phyloP scores from a whole-genome alignment of 2,329 filamentous ascomycete genomes.

The Metarhizium album region DNA sequence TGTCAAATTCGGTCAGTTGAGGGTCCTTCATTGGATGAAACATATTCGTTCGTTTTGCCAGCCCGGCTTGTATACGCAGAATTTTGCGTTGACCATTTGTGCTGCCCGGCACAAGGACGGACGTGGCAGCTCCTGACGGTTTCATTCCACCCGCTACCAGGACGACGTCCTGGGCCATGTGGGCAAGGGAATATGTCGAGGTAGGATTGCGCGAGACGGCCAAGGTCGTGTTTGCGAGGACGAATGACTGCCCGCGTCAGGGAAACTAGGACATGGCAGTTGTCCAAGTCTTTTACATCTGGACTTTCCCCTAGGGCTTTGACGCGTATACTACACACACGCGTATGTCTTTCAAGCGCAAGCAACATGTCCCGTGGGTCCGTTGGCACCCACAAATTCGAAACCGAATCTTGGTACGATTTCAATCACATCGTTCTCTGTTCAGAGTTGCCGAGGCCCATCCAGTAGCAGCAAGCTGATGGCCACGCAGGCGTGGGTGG shows the following conservation, averaged over 20 bases:
- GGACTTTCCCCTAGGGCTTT: background rate
- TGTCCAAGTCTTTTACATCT: background rate
- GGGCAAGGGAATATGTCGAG: background rate
- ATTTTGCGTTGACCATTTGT: background rate
- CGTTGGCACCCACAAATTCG: no score
- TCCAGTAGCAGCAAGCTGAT: background rate
- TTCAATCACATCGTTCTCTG: background rate
- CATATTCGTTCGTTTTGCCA: background rate
- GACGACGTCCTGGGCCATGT: background rate
- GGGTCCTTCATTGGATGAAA: conserved; percentile 15
- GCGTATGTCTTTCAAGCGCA: background rate
- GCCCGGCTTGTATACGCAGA: background rate
- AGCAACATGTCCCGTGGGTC: no score
- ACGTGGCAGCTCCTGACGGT: background rate
- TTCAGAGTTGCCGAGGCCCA: background rate
- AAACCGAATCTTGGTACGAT: background rate
- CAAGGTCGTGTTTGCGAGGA: background rate
- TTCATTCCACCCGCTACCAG: background rate
- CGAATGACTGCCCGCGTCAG: background rate
- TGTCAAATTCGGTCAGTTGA: conserved; percentile 16
- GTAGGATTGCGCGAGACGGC: background rate
- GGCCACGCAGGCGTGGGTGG: background rate
- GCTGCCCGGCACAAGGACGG: background rate
- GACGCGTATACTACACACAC: background rate
- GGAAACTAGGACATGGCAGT: background rate